phyloP scores from a whole-genome alignment of 495 filamentous ascomycete genomes.

The Penicillium coprophilum region DNA sequence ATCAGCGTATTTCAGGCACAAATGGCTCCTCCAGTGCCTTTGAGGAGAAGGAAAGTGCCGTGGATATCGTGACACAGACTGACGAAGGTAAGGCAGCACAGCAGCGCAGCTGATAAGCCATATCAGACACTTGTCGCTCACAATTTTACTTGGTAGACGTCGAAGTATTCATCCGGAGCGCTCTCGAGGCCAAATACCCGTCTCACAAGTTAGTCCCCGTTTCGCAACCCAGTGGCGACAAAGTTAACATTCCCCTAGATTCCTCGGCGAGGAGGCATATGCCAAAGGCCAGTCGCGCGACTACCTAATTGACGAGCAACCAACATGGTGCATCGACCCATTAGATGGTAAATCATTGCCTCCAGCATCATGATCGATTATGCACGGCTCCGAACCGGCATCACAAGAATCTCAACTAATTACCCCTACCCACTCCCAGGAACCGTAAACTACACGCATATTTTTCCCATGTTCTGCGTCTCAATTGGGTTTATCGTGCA shows the following conservation, averaged over 20 bases:
- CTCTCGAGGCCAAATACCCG: slow-evolving; percentile 57
- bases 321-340: slow-evolving; percentile 71
- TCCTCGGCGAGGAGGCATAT: slow-evolving; percentile 71
- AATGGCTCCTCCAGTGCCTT: slow-evolving; percentile 26
- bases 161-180: slow-evolving; percentile 60
- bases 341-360: slow-evolving; percentile 50
- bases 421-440: slow-evolving; percentile 20
- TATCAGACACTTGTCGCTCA: slow-evolving; percentile 36
- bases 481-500: slow-evolving; percentile 62
- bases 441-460: slow-evolving; percentile 71
- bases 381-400: neutral
- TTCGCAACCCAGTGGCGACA: neutral
- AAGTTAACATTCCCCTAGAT: slow-evolving; percentile 38
- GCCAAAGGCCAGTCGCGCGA: slow-evolving; percentile 56
- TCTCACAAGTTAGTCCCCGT: slow-evolving; percentile 52
- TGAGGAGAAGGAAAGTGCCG: slow-evolving; percentile 62
- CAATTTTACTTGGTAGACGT: slow-evolving; percentile 50
- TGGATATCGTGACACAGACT: slow-evolving; percentile 70
- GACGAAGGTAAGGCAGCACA: slow-evolving; percentile 53
- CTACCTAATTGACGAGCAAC: slow-evolving; percentile 59
- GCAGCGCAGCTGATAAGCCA: neutral
- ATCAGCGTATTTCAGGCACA: slow-evolving; percentile 39
- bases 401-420: neutral
- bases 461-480: slow-evolving; percentile 73
- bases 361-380: neutral